These are phyloP conservation scores for Balamuthia mandrillaris DNA, from an alignment of 208 protist genomes.

Conservation along the genomic window DNA sequence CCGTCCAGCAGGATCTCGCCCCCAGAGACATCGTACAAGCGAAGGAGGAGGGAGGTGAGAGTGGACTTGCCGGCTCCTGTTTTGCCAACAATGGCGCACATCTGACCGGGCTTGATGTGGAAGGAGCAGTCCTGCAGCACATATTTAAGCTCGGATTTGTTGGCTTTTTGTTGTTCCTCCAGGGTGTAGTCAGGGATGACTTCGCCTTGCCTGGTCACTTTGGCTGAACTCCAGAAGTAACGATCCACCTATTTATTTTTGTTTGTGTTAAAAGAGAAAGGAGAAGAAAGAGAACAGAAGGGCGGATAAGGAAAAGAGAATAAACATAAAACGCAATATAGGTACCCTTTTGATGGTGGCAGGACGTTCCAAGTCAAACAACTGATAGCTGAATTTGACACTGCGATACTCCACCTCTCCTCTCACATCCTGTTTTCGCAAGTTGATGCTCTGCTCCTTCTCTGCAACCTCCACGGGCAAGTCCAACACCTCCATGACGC, in stretches of 20 bases:
- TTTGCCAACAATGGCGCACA: slow-evolving; percentile 43
- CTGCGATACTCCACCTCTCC: not conserved
- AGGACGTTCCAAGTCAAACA: not conserved
- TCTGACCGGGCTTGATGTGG: not conserved
- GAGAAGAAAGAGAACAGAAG: not conserved
- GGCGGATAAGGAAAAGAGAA: not conserved
- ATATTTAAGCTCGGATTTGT: too few species aligned
- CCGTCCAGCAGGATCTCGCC: not conserved
- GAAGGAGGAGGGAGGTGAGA: slow-evolving; percentile 42
- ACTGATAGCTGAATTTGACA: not conserved
- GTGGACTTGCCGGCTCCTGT: slow-evolving; percentile 52
- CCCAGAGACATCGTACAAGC: slow-evolving; percentile 39
- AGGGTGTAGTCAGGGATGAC: not conserved
- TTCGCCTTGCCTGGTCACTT: not conserved
- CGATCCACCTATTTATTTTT: not conserved
- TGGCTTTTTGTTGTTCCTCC: slow-evolving; percentile 6
- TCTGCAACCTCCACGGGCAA: not conserved
- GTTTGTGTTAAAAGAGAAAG: not conserved
- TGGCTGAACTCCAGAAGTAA: not conserved
- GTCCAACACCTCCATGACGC: not conserved
- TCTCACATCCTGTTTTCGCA: not conserved
- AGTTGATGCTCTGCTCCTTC: not conserved
- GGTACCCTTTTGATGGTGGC: too few species aligned
- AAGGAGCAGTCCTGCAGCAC: not conserved
- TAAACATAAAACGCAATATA: too few species aligned